These are phyloP conservation scores for Eragrostis curvula DNA, from an alignment of 176 grass and related monocot species.

Conservation along the genomic window DNA sequence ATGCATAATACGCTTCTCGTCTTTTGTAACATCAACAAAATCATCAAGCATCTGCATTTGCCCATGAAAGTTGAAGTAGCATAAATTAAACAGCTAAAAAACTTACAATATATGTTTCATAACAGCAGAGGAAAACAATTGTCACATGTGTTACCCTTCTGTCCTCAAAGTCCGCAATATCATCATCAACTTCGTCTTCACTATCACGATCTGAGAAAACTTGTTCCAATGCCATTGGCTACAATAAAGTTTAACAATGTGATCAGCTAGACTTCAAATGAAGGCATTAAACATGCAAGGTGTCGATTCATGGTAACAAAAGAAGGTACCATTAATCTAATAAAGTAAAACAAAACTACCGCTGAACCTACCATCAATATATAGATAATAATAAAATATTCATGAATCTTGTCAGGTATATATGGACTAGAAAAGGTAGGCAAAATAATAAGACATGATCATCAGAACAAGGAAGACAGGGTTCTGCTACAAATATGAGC, in stretches of 20 bases:
- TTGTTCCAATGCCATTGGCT: constrained; percentile 97
- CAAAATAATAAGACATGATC: not conserved
- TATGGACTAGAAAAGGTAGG: not conserved
- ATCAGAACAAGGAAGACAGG: not conserved
- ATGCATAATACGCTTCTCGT: constrained; percentile 99
- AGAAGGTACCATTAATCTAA: not conserved
- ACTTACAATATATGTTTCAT: constrained; percentile 8
- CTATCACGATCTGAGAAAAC: constrained; percentile 94
- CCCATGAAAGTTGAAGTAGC: constrained; percentile 1
- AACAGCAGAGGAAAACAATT: constrained; percentile 15
- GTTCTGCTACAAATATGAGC: constrained; percentile 26
- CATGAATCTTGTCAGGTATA: not conserved
- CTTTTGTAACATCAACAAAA: constrained; percentile 98
- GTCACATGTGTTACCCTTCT: constrained; percentile 71
- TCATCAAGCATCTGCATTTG: constrained; percentile 95
- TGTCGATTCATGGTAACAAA: constrained; percentile 1
- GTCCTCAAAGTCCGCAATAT: constrained; percentile 96
- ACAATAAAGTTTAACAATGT: constrained; percentile 43
- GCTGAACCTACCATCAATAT: not conserved
- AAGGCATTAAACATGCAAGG: constrained; percentile 18
- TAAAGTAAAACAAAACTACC: not conserved
- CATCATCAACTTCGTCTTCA: constrained; percentile 99
- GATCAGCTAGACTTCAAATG: constrained; percentile 40
- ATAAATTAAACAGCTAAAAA: constrained; percentile 34
- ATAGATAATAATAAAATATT: not conserved